A percentile compares a stretch with the other conserved stretches of the same genome.
These are phyloP conservation scores for Candida lessepsii DNA, from an alignment of 805 yeast genomes.

Conservation along the genomic window DNA sequence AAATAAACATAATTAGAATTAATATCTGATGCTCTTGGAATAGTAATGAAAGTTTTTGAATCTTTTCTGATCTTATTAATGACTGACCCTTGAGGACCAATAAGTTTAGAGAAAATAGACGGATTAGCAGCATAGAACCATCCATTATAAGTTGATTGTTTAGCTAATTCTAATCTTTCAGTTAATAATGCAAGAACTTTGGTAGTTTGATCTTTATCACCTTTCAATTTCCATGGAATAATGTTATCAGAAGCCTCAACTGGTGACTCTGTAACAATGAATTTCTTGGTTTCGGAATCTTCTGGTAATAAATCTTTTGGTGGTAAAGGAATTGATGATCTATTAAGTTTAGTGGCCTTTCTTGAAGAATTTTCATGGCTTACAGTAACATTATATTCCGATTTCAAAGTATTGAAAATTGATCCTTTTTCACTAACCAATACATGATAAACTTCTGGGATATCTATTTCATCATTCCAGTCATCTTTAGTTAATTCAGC, in stretches of 20 bases:
- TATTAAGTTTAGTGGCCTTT: conserved; percentile 51
- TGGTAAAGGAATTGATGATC: conserved; percentile 42
- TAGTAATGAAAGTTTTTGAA: conserved; percentile 56
- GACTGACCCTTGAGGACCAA: conserved; percentile 76
- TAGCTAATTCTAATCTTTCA: conserved; percentile 47
- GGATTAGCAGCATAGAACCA: conserved; percentile 60
- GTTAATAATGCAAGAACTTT: conserved; percentile 54
- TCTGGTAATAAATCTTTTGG: conserved; percentile 46
- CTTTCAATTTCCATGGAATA: conserved; percentile 70
- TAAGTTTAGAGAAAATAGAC: conserved; percentile 56
- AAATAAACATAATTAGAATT: conserved; percentile 54
- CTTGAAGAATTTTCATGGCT: conserved; percentile 53
- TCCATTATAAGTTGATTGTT: conserved; percentile 49
- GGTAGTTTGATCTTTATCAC: conserved; percentile 47
- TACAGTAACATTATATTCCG: conserved; percentile 55
- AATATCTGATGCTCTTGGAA: conserved; percentile 57
- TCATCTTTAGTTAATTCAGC: conserved; percentile 59
- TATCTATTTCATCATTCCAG: conserved; percentile 50
- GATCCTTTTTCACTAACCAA: conserved; percentile 69
- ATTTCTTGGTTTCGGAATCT: conserved; percentile 39
- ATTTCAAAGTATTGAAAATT: conserved; percentile 52
- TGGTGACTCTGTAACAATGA: conserved; percentile 37
- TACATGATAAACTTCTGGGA: conserved; percentile 58
- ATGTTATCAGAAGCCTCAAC: conserved; percentile 14
- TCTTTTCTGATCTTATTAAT: conserved; percentile 59